A percentile compares a stretch with the other conserved stretches of the same genome.
Evolutionary conservation across 768 basidiomycete species (phyloP).

Genomic region (Agrocybe praecox): DNA sequence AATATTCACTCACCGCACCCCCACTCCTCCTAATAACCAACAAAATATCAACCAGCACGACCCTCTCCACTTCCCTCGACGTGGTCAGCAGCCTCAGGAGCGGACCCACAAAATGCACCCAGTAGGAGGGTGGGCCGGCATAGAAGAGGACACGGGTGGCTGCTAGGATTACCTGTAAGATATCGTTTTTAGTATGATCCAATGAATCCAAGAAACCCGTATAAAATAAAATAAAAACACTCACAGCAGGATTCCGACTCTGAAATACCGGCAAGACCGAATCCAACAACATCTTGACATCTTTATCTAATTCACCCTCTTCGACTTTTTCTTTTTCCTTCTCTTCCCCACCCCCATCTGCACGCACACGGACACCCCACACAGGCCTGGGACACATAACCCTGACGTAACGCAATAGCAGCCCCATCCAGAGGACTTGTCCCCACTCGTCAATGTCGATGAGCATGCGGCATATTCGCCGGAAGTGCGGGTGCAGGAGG

Average conservation of each 20-base stretch:
- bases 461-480: constrained; percentile 80
- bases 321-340: constrained; percentile 9
- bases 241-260: constrained; percentile 85
- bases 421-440: constrained; percentile 76
- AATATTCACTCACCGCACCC: constrained; percentile 57
- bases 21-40: constrained; percentile 52
- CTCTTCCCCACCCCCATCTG: constrained; percentile 9
- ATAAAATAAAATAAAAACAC: constrained; percentile 21
- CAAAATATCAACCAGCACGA: constrained; percentile 72
- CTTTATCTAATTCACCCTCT: constrained; percentile 69
- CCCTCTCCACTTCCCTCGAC: constrained; percentile 74
- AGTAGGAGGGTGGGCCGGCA: constrained; percentile 57
- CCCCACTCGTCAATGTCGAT: constrained; percentile 98
- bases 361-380: constrained; percentile 22
- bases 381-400: constrained; percentile 77
- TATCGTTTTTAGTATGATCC: too few species aligned
- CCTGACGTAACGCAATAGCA: constrained; percentile 82
- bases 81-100: constrained; percentile 71
- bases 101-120: constrained; percentile 64
- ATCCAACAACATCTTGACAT: constrained; percentile 73
- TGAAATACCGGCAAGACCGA: constrained; percentile 80
- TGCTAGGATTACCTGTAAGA: constrained; percentile 74
- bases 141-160: constrained; percentile 77
- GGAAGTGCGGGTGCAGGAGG: constrained; percentile 86
- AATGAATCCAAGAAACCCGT: background rate